A percentile compares a stretch with the other conserved stretches of the same genome.
Evolutionary conservation across 1,284 basidiomycete genomes (phyloP).

Genomic region (Uromyces viciae-fabae): DNA sequence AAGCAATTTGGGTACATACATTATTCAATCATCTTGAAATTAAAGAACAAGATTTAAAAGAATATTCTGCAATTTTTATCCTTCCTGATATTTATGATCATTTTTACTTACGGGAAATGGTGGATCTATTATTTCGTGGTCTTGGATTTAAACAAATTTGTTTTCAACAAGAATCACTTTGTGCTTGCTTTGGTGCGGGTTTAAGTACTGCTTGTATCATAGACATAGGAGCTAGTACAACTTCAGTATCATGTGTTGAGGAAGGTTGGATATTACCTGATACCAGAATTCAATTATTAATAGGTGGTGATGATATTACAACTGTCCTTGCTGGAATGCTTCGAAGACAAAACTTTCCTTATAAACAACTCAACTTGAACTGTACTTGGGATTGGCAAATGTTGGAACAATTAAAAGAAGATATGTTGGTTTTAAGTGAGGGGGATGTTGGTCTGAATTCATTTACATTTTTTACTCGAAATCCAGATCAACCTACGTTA

Average conservation of each 20-base stretch:
- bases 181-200: constrained; percentile 91
- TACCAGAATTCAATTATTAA: constrained; percentile 77
- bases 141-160: constrained; percentile 91
- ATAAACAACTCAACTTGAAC: constrained; percentile 72
- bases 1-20: constrained; percentile 65
- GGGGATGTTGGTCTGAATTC: constrained; percentile 78
- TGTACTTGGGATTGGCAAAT: constrained; percentile 78
- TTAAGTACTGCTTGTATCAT: constrained; percentile 91
- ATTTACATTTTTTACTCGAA: constrained; percentile 81
- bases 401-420: constrained; percentile 80
- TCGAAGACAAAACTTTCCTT: constrained; percentile 78
- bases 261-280: constrained; percentile 86
- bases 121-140: constrained; percentile 68
- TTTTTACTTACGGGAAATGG: constrained; percentile 74
- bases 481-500: constrained; percentile 69
- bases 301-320: constrained; percentile 91
- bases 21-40: constrained; percentile 67
- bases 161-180: constrained; percentile 86
- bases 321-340: constrained; percentile 79
- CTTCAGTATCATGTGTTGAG: constrained; percentile 87
- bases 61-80: constrained; percentile 80
- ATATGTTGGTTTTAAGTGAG: constrained; percentile 77
- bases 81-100: constrained; percentile 89
- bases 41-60: constrained; percentile 62
- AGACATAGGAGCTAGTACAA: constrained; percentile 81